phyloP scores from a whole-genome alignment of 768 basidiomycete genomes.

The Boletus reticulatus region DNA sequence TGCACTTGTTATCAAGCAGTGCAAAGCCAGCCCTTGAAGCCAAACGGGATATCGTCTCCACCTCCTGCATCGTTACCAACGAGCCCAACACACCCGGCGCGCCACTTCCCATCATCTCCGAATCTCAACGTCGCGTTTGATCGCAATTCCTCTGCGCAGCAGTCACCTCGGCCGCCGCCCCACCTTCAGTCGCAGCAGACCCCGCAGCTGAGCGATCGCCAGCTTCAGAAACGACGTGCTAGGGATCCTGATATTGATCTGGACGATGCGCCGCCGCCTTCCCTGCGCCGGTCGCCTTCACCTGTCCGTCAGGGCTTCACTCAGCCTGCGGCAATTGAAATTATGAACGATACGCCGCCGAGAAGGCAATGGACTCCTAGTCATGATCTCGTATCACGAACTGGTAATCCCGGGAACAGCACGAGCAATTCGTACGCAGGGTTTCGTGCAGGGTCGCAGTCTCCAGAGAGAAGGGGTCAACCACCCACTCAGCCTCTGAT shows the following conservation, averaged over 20 bases:
- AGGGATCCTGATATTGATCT: slow-evolving; percentile 30
- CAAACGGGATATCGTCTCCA: slow-evolving; percentile 11
- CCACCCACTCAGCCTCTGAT: not conserved
- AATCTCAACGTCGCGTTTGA: slow-evolving; percentile 18
- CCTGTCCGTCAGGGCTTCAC: slow-evolving; percentile 17
- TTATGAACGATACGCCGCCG: slow-evolving; percentile 24
- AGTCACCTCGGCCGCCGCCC: slow-evolving; percentile 11
- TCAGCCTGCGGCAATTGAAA: slow-evolving; percentile 30
- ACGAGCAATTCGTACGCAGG: slow-evolving; percentile 1
- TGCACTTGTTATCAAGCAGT: not conserved
- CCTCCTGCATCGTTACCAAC: slow-evolving; percentile 20
- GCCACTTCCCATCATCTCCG: slow-evolving; percentile 19
- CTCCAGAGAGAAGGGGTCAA: slow-evolving; percentile 16
- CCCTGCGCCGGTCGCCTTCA: slow-evolving; percentile 38
- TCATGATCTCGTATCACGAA: slow-evolving; percentile 17
- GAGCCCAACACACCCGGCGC: slow-evolving; percentile 17
- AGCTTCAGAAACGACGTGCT: slow-evolving; percentile 24
- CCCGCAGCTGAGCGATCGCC: slow-evolving; percentile 23
- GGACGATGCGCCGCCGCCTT: slow-evolving; percentile 44
- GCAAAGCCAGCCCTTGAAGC: slow-evolving; percentile 5
- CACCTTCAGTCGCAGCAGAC: slow-evolving; percentile 10
- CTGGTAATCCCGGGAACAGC: slow-evolving; percentile 6
- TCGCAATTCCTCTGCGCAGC: slow-evolving; percentile 20
- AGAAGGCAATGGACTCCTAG: slow-evolving; percentile 29
- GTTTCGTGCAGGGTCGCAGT: slow-evolving; percentile 10